Conservation (phyloP, 345 rosid genomes). For the Sonneratia alba region DNA sequence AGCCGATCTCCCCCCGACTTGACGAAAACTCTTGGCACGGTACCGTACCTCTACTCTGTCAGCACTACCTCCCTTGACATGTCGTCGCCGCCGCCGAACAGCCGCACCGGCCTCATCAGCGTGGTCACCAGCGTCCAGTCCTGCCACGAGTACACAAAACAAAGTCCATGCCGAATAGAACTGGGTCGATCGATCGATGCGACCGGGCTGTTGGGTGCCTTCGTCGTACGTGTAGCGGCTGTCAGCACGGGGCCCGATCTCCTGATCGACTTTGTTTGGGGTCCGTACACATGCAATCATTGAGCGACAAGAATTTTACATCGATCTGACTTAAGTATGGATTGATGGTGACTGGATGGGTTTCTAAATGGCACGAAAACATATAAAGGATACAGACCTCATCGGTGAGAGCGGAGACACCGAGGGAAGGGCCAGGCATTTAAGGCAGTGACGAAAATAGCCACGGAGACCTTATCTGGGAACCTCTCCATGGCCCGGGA, state of each 20-base stretch:
- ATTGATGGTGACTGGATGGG: neutral
- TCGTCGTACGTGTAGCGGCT: conserved; percentile 23
- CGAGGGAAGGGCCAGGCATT: conserved; percentile 36
- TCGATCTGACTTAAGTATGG: too few relatives aligned
- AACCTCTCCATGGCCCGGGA: conserved; percentile 30
- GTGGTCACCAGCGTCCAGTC: conserved; percentile 42
- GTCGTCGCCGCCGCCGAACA: conserved; percentile 24
- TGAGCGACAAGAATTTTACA: neutral
- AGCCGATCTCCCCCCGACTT: conserved; percentile 27
- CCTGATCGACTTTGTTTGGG: conserved; percentile 17
- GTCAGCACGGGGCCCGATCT: conserved; percentile 24
- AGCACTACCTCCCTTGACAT: conserved; percentile 25
- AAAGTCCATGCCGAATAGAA: neutral
- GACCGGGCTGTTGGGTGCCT: conserved; percentile 13
- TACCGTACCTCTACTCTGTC: conserved; percentile 30
- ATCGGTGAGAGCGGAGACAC: conserved; percentile 18
- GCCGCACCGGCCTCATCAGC: conserved; percentile 30
- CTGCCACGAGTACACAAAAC: conserved; percentile 6
- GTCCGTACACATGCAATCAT: neutral
- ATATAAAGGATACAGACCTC: conserved; percentile 14
- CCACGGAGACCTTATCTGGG: conserved; percentile 17
- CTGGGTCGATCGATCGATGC: too few relatives aligned
- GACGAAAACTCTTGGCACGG: conserved; percentile 35
- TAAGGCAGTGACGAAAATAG: conserved; percentile 23
- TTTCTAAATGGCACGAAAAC: neutral